A percentile compares a stretch with the other conserved stretches of the same genome.
Conservation (phyloP, 2,329 filamentous ascomycete species). For the Trichoderma semiorbis region DNA sequence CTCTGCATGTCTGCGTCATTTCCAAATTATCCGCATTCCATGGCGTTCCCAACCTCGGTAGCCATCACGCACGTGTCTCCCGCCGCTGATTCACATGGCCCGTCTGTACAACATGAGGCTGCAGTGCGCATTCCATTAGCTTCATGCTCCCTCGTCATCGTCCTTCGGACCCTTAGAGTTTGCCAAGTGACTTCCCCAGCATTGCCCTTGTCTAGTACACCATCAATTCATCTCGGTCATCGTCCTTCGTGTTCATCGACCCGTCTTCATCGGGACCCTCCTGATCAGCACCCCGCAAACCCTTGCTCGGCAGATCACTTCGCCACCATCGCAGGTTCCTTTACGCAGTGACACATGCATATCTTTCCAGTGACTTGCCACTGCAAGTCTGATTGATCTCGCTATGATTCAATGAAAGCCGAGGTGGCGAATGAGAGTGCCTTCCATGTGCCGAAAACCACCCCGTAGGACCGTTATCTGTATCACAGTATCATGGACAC, state of each 20-base stretch:
- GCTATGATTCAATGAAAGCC: background rate
- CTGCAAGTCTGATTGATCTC: background rate
- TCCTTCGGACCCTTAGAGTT: background rate
- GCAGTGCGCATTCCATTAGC: background rate
- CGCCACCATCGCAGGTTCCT: background rate
- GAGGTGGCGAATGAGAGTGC: background rate
- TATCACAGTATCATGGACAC: background rate
- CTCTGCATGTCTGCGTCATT: background rate
- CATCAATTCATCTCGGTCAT: background rate
- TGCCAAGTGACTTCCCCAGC: background rate
- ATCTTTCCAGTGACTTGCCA: background rate
- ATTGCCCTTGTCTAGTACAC: background rate
- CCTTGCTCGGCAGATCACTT: background rate
- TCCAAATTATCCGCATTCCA: background rate
- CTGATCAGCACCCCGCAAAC: slow-evolving; percentile 10
- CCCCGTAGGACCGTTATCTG: background rate
- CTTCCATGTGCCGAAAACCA: background rate
- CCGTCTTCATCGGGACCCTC: background rate
- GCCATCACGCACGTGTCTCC: background rate
- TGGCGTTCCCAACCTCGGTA: background rate
- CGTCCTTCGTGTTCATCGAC: background rate
- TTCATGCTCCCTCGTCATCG: background rate
- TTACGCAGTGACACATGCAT: background rate
- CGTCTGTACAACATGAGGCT: background rate
- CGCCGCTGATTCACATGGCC: background rate